Evolutionary conservation across 208 protist species (phyloP), one percentile per base, ranked within the genome.

Genomic region (Wallacemonas sp.): DNA sequence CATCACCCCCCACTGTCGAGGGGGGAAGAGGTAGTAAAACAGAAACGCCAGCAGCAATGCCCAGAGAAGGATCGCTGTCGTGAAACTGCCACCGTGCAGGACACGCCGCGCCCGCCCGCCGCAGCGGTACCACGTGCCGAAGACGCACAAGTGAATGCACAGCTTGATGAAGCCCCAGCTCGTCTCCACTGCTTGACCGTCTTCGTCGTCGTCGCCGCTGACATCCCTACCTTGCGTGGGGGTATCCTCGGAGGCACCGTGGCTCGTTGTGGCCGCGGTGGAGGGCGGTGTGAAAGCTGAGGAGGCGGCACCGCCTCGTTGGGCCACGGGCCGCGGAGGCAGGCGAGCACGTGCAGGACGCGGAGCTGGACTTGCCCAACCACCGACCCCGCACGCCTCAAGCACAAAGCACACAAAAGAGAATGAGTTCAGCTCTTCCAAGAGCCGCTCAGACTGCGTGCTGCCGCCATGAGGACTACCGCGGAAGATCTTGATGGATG

Each of bases 131-230:
- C 78, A 88, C 55, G 79, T 47, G 5, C 92, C 98, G 45, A 99
- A 84, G 5, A 98, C 92, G 72, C 92, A 99, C 79, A 99, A 97
- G 78, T 99, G 98, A 0, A 95, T 97, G 4, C 97, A 95, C 66
- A 99, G 98, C 77, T 99, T 98, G 22, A 99, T 72, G 0, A 96
- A 85, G 26, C 96, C 56, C 36, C 93, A 85, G 59, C 62, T 61
- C 28, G 98, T 96, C 21, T 74, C 73, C 39, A 81, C 15, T 46
- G 95, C 51, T 14, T 97, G 54, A n/a, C 94, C 24, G 2, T 96
- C 66, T 6, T 99, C 68, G 70, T 99, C 98, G 4, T 82, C 80
- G 72, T 99, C 97, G 1, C 97, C 99, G 0, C 97, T 99, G 2
- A 97, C 98, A 15, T 84, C 81, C 56, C 96, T 97, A 30, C 91